These are phyloP conservation scores for Orobanche coerulescens DNA, from an alignment of 257 asterid genomes.

Conservation along the genomic window DNA sequence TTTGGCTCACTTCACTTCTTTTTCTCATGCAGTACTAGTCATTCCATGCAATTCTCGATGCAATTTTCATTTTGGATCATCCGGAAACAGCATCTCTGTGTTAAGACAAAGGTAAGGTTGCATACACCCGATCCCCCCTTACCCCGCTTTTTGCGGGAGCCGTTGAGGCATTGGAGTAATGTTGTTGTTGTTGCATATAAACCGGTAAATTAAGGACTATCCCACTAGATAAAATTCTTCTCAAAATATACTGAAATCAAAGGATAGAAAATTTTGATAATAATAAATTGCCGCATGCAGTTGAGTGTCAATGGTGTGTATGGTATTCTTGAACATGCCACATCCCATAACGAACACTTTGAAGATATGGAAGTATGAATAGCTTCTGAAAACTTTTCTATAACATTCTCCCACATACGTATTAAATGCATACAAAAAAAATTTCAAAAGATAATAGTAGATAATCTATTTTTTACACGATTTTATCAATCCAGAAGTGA, in stretches of 20 bases:
- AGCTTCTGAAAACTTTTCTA: background rate
- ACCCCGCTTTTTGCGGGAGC: too few species aligned
- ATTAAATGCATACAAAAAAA: background rate
- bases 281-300: too few species aligned
- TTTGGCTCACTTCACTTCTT: background rate
- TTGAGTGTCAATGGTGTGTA: background rate
- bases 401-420: background rate
- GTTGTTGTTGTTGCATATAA: too few species aligned
- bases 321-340: background rate
- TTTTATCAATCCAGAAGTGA: background rate
- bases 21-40: too few species aligned
- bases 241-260: background rate
- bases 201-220: too few species aligned
- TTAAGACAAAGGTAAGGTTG: too few species aligned
- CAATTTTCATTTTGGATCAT: too few species aligned
- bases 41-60: too few species aligned
- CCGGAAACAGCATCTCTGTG: too few species aligned
- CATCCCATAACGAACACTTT: background rate
- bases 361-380: background rate
- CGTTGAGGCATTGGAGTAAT: too few species aligned
- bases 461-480: background rate
- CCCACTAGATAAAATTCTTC: background rate
- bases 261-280: background rate
- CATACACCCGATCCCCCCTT: too few species aligned
- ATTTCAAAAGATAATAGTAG: background rate